Conservation (phyloP, 495 filamentous ascomycete genomes). For the Amphirosellinia nigrospora region DNA sequence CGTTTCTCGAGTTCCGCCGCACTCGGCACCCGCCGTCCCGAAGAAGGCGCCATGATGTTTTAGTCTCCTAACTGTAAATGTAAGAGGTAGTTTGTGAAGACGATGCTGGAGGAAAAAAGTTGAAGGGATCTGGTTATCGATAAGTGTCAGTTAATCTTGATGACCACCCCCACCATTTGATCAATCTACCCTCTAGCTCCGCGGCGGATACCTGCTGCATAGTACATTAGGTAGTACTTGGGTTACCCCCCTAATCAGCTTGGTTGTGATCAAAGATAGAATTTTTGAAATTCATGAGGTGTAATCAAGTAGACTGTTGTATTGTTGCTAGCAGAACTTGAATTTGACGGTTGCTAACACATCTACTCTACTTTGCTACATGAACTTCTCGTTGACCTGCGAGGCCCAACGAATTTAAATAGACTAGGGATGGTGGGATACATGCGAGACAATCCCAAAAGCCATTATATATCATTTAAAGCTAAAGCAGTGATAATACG, state of each 20-base stretch:
- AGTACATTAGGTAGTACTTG: not conserved
- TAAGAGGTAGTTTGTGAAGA: conserved; percentile 2
- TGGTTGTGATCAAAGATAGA: no score
- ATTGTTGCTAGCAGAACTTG: not conserved
- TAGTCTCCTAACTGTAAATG: conserved; percentile 15
- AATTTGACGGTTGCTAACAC: not conserved
- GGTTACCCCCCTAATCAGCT: no score
- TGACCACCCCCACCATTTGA: not conserved
- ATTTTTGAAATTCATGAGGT: no score
- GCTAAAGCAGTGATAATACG: not conserved
- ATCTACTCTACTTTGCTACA: no score
- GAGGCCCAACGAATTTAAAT: no score
- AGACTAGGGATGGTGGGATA: no score
- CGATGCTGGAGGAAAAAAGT: conserved; percentile 28
- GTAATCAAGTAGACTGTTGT: not conserved
- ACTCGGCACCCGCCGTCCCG: conserved; percentile 42
- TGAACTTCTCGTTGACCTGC: not conserved
- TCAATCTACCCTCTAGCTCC: conserved; percentile 28
- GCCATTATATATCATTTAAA: no score
- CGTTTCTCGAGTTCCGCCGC: conserved; percentile 48
- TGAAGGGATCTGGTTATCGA: conserved; percentile 19
- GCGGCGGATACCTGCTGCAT: not conserved
- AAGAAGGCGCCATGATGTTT: conserved; percentile 49
- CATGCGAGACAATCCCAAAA: no score
- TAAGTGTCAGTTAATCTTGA: conserved; percentile 17